Evolutionary conservation across 768 basidiomycete genomes (phyloP).

Genomic region (Leccinum subtestaceum): DNA sequence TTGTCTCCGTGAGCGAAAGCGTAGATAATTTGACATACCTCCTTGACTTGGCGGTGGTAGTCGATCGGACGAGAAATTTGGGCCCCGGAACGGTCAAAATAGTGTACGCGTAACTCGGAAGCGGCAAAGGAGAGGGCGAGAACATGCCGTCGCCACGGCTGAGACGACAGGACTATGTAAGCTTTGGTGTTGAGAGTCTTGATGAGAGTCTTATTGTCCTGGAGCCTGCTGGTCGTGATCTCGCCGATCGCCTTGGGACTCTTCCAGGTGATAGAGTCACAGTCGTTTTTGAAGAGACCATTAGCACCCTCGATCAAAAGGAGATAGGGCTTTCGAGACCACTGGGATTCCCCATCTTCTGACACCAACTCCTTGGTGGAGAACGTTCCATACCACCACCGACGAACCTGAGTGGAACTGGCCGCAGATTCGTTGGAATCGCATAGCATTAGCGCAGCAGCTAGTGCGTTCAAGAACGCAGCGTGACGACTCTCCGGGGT

Average conservation of each 20-base stretch:
- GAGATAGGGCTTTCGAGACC: background rate
- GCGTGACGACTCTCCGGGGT: background rate
- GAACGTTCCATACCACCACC: background rate
- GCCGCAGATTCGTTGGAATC: background rate
- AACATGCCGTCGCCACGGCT: background rate
- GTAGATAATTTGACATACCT: background rate
- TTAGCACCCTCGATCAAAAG: background rate
- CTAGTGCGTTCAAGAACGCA: background rate
- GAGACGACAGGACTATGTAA: background rate
- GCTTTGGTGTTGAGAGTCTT: background rate
- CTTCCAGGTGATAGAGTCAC: background rate
- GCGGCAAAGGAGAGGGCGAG: background rate
- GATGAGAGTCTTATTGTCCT: background rate
- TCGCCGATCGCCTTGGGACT: background rate
- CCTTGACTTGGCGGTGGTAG: background rate
- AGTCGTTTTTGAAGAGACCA: background rate
- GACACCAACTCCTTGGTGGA: background rate
- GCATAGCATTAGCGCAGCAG: background rate
- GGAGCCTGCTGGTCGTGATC: background rate
- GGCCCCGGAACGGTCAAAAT: background rate
- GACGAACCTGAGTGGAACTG: background rate
- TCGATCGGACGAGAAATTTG: background rate
- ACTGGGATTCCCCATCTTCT: background rate
- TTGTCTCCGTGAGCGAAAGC: background rate
- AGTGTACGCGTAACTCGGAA: background rate